Evolutionary conservation across 2,329 filamentous ascomycete genomes (phyloP).

Genomic region (Bipolaris sorokiniana): DNA sequence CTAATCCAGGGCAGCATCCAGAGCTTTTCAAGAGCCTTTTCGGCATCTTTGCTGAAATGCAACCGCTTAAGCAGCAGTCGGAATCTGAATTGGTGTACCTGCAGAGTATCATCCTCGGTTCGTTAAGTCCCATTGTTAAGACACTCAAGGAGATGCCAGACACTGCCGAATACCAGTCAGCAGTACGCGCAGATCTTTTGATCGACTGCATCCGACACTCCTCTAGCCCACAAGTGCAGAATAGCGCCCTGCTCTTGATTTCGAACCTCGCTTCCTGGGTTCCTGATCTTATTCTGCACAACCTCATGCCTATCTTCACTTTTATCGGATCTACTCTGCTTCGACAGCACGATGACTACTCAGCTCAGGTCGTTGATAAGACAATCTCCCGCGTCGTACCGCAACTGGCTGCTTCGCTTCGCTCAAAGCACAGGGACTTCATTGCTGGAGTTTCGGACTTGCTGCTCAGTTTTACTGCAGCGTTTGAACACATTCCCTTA

Average conservation of each 20-base stretch:
- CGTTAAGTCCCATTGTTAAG: conserved; percentile 82
- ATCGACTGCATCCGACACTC: conserved; percentile 94
- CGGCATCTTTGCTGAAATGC: conserved; percentile 81
- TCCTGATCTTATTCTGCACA: conserved; percentile 90
- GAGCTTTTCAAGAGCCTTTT: conserved; percentile 82
- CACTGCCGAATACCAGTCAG: conserved; percentile 74
- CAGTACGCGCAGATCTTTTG: conserved; percentile 85
- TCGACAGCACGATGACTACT: conserved; percentile 94
- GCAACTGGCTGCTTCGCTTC: conserved; percentile 83
- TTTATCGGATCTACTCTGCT: conserved; percentile 95
- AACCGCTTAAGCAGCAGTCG: conserved; percentile 80
- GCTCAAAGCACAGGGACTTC: conserved; percentile 76
- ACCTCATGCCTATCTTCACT: conserved; percentile 98
- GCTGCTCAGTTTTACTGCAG: conserved; percentile 92
- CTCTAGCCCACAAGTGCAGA: conserved; percentile 90
- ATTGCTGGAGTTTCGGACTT: conserved; percentile 86
- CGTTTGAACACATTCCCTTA: conserved; percentile 92
- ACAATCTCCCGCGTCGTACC: conserved; percentile 95
- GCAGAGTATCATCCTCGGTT: conserved; percentile 81
- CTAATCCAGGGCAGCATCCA: conserved; percentile 74
- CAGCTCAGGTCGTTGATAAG: conserved; percentile 90
- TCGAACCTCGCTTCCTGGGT: conserved; percentile 85
- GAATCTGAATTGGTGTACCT: conserved; percentile 90
- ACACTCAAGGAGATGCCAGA: conserved; percentile 64
- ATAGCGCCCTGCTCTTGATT: conserved; percentile 84